These are phyloP conservation scores for Ganoderma resinaceum DNA, from an alignment of 1,284 basidiomycete genomes.

Conservation along the genomic window DNA sequence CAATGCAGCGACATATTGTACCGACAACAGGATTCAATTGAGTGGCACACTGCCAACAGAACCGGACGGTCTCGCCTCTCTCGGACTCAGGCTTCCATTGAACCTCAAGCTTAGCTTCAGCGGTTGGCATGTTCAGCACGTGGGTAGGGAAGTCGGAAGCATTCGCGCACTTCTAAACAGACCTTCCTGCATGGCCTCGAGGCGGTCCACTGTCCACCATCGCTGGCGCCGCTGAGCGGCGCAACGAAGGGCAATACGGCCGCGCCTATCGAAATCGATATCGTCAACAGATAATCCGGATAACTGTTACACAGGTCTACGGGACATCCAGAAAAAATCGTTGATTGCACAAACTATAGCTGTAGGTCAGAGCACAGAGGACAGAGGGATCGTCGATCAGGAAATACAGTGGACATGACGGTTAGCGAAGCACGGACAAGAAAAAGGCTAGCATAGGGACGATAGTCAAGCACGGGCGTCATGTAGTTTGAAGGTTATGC, in stretches of 20 bases:
- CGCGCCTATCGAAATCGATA: background rate
- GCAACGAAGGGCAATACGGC: background rate
- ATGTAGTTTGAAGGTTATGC: too few relatives aligned
- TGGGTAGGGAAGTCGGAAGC: background rate
- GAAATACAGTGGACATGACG: background rate
- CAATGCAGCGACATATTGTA: background rate
- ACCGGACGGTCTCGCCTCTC: background rate
- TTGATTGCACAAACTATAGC: background rate
- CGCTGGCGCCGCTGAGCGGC: background rate
- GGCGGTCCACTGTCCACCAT: background rate
- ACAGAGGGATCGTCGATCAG: background rate
- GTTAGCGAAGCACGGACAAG: background rate
- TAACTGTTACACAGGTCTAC: background rate
- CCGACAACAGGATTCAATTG: background rate
- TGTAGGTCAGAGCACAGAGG: background rate
- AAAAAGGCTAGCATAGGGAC: background rate
- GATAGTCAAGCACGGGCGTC: background rate
- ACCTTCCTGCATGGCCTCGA: slow-evolving; percentile 7
- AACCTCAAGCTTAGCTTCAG: background rate
- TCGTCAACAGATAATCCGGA: background rate
- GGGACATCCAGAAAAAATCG: too few relatives aligned
- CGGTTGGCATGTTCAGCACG: slow-evolving; percentile 4
- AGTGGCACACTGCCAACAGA: background rate
- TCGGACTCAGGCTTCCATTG: background rate
- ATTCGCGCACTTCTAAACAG: background rate